Conservation (phyloP, 1,139 yeast species). For the Hemisphaericaspora lyxosophila region DNA sequence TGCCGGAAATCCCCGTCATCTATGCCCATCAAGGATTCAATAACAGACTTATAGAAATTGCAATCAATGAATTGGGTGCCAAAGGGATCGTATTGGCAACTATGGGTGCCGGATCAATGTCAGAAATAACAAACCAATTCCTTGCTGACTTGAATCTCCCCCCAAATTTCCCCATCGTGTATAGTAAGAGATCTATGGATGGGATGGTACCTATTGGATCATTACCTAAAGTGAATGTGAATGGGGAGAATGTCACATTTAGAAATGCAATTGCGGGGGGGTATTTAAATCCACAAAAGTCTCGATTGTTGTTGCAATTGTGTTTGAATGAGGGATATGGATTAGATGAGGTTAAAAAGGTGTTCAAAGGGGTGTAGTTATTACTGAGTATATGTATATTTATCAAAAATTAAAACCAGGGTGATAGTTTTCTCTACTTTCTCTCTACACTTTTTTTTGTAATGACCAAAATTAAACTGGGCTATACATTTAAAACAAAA, state of each 20-base stretch:
- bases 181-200: slow-evolving; percentile 67
- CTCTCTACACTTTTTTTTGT: no score
- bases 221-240: slow-evolving; percentile 34
- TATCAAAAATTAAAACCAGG: no score
- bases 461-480: no score
- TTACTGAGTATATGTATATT: no score
- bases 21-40: slow-evolving; percentile 65
- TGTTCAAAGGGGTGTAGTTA: slow-evolving; percentile 47
- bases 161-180: slow-evolving; percentile 52
- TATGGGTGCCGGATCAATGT: slow-evolving; percentile 70
- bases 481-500: no score
- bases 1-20: slow-evolving; percentile 51
- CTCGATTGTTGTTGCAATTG: slow-evolving; percentile 59
- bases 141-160: slow-evolving; percentile 32
- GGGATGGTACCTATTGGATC: slow-evolving; percentile 36
- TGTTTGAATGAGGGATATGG: slow-evolving; percentile 48
- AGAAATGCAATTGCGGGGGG: slow-evolving; percentile 56
- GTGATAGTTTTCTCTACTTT: no score
- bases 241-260: slow-evolving; percentile 18
- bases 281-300: slow-evolving; percentile 66
- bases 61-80: slow-evolving; percentile 41
- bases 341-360: slow-evolving; percentile 40
- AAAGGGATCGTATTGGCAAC: slow-evolving; percentile 65
- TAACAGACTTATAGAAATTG: slow-evolving; percentile 44
- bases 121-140: slow-evolving; percentile 48